Percentiles rank a stretch among this genome's conserved stretches.
phyloP scores from a whole-genome alignment of 352 stramenopile genomes.

The Pythium myriotylum region DNA sequence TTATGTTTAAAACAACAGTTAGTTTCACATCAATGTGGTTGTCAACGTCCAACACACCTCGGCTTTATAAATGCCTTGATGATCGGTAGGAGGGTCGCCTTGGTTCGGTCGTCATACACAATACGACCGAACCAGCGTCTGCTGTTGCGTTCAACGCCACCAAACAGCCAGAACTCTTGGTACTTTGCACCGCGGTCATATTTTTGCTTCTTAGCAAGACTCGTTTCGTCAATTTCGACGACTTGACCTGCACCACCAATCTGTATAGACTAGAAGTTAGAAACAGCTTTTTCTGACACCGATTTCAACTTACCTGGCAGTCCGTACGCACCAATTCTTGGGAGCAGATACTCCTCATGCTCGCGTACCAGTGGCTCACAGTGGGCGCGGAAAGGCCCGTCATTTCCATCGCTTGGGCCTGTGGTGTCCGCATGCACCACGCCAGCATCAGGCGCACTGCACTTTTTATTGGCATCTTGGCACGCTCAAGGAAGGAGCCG shows the following conservation, averaged over 20 bases:
- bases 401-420: not conserved
- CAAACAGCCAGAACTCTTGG: constrained; percentile 38
- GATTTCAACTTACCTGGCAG: not conserved
- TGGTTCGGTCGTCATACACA: constrained; percentile 28
- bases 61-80: constrained; percentile 5
- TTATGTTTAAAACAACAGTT: constrained; percentile 5
- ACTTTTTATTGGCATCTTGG: not conserved
- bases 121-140: constrained; percentile 29
- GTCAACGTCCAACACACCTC: too few relatives aligned
- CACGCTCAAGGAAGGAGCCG: not conserved
- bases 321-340: not conserved
- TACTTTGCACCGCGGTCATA: constrained; percentile 21
- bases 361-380: constrained; percentile 2
- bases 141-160: constrained; percentile 25
- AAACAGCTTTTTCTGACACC: not conserved
- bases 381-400: not conserved
- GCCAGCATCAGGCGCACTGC: not conserved
- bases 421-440: not conserved
- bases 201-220: constrained; percentile 32
- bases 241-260: constrained; percentile 25
- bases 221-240: constrained; percentile 40
- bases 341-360: not conserved
- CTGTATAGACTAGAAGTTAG: constrained; percentile 3
- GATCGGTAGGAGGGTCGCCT: constrained; percentile 17
- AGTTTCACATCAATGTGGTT: not conserved